Percentiles rank a stretch among this genome's conserved stretches.
Evolutionary conservation across 257 asterid species (phyloP).

Genomic region (Nicotiana tabacum): DNA sequence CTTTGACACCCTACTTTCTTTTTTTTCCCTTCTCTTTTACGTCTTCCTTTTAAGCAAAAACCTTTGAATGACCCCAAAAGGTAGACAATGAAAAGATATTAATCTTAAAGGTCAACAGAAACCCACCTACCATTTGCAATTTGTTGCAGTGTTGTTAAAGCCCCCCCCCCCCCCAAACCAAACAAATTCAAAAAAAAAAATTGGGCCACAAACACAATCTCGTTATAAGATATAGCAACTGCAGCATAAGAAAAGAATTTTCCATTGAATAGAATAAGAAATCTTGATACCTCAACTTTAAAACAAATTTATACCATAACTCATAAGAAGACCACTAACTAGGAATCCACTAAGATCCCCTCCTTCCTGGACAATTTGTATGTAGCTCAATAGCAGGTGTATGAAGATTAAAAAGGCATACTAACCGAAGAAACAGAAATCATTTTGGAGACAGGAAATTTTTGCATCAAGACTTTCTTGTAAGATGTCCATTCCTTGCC

Average conservation of each 20-base stretch:
- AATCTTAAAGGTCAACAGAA: neutral
- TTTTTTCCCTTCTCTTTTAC: neutral
- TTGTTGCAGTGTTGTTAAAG: neutral
- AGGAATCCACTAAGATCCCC: neutral
- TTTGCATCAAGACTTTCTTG: conserved; percentile 64
- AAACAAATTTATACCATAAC: neutral
- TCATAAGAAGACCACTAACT: neutral
- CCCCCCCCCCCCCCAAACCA: neutral
- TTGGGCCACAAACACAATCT: neutral
- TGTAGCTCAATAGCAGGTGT: neutral
- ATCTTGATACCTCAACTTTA: neutral
- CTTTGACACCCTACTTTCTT: neutral
- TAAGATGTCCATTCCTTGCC: conserved; percentile 62
- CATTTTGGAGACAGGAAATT: conserved; percentile 57
- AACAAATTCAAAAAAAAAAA: neutral
- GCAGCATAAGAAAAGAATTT: neutral
- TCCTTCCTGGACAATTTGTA: neutral
- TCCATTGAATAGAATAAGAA: neutral
- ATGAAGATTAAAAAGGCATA: conserved; percentile 9
- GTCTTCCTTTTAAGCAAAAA: neutral
- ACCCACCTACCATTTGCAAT: neutral
- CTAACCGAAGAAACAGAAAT: conserved; percentile 44
- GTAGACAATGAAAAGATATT: neutral
- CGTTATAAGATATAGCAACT: conserved; percentile 1
- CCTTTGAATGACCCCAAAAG: neutral